Conservation (phyloP, 2,329 filamentous ascomycete genomes). For the Colletotrichum ledebouriae region DNA sequence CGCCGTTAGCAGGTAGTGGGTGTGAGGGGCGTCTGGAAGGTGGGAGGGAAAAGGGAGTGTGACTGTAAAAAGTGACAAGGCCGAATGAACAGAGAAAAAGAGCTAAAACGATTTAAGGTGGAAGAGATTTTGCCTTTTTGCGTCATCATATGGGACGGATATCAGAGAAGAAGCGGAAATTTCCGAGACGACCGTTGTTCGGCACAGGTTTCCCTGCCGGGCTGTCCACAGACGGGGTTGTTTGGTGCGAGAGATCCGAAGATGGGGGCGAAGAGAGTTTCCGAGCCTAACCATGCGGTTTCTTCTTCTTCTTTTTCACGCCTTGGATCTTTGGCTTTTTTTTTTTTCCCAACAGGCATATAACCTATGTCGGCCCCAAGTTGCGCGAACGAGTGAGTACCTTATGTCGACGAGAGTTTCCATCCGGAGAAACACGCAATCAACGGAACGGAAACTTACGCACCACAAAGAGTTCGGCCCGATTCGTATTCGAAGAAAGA, state of each 20-base stretch:
- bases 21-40: neutral
- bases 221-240: conserved; percentile 1
- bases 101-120: conserved; percentile 34
- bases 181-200: conserved; percentile 38
- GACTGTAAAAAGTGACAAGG: neutral
- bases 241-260: conserved; percentile 32
- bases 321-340: neutral
- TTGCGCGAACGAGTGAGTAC: conserved; percentile 25
- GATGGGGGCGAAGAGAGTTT: conserved; percentile 18
- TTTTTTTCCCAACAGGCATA: neutral
- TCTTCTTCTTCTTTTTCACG: neutral
- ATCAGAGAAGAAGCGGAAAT: neutral
- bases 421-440: conserved; percentile 17
- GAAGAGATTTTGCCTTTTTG: conserved; percentile 10
- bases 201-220: conserved; percentile 28
- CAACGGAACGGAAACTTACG: conserved; percentile 5
- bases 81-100: neutral
- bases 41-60: conserved; percentile 13
- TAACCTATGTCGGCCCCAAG: conserved; percentile 4
- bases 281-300: conserved; percentile 25
- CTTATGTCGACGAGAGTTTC: conserved; percentile 21
- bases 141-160: conserved; percentile 36
- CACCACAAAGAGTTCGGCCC: neutral
- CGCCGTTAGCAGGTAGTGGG: neutral
- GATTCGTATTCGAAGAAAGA: conserved; percentile 10